phyloP scores from a whole-genome alignment of 208 protist genomes.

The Leishmania arabica region DNA sequence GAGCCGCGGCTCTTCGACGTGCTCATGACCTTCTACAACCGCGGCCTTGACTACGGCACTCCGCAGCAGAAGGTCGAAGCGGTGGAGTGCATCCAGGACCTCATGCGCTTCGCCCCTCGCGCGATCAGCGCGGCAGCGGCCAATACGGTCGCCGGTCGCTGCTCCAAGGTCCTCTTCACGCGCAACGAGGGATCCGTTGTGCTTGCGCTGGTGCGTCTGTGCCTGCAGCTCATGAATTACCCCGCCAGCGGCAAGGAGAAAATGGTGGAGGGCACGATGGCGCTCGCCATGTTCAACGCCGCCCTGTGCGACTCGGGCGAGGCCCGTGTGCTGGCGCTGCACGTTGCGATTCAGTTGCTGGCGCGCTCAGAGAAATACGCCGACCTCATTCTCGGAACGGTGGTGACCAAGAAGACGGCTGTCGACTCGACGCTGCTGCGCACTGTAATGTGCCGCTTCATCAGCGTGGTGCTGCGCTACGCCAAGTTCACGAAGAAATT shows the following conservation, averaged over 20 bases:
- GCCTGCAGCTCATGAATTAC: slow-evolving; percentile 84
- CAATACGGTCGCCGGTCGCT: slow-evolving; percentile 88
- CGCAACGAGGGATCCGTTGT: slow-evolving; percentile 87
- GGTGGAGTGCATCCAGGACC: slow-evolving; percentile 90
- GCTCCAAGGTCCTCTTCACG: slow-evolving; percentile 91
- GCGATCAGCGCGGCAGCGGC: slow-evolving; percentile 62
- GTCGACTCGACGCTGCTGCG: slow-evolving; percentile 78
- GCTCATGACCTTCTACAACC: slow-evolving; percentile 88
- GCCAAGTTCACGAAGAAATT: slow-evolving; percentile 72
- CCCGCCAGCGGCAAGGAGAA: slow-evolving; percentile 87
- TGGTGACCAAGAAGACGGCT: slow-evolving; percentile 80
- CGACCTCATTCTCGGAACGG: slow-evolving; percentile 87
- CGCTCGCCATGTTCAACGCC: slow-evolving; percentile 89
- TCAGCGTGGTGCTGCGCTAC: slow-evolving; percentile 88
- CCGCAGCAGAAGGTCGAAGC: slow-evolving; percentile 84
- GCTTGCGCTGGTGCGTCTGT: slow-evolving; percentile 81
- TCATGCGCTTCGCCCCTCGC: slow-evolving; percentile 80
- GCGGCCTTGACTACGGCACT: slow-evolving; percentile 89
- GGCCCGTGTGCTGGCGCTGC: slow-evolving; percentile 77
- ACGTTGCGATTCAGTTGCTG: slow-evolving; percentile 80
- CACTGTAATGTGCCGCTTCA: slow-evolving; percentile 91
- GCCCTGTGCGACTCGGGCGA: slow-evolving; percentile 84
- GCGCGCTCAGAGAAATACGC: slow-evolving; percentile 81
- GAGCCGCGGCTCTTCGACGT: slow-evolving; percentile 82
- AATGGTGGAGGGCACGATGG: slow-evolving; percentile 91